phyloP scores from a whole-genome alignment of 108 stramenopile species.

The Stephanodiscus minutulus region DNA sequence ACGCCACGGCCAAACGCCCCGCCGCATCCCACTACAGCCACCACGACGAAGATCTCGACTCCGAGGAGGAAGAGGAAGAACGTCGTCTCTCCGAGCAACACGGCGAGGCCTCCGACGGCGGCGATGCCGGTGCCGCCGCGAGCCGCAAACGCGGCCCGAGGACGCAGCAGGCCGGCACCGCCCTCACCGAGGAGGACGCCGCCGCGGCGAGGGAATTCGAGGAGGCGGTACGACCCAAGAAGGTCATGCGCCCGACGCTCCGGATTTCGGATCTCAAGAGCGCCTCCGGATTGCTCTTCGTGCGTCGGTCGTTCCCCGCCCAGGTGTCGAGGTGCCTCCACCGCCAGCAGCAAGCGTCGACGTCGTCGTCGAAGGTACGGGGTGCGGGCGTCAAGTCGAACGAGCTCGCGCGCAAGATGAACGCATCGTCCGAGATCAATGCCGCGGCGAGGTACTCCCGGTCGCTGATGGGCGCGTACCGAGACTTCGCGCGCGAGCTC shows the following conservation, averaged over 20 bases:
- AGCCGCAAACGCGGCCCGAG: slow-evolving; percentile 30
- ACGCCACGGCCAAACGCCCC: background rate
- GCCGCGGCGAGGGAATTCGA: slow-evolving; percentile 45
- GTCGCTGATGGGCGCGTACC: slow-evolving; percentile 55
- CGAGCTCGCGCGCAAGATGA: slow-evolving; percentile 29
- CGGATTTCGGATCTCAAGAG: slow-evolving; percentile 49
- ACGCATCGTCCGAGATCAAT: slow-evolving; percentile 26
- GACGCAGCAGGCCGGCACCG: slow-evolving; percentile 25
- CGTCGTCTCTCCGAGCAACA: slow-evolving; percentile 55
- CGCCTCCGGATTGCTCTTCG: slow-evolving; percentile 43
- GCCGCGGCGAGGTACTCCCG: slow-evolving; percentile 51
- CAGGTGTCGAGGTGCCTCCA: slow-evolving; percentile 22
- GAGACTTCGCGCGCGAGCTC: slow-evolving; percentile 52
- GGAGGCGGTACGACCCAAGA: slow-evolving; percentile 31
- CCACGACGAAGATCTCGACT: slow-evolving; percentile 33
- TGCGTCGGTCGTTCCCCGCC: slow-evolving; percentile 42
- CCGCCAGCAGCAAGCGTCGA: background rate
- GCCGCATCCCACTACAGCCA: slow-evolving; percentile 19
- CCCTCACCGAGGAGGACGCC: slow-evolving; percentile 59
- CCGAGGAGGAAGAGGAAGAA: slow-evolving; percentile 72
- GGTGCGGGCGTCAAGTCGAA: slow-evolving; percentile 21
- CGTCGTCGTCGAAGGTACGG: background rate
- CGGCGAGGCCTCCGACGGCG: slow-evolving; percentile 58
- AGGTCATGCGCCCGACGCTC: slow-evolving; percentile 51
- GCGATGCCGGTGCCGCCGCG: slow-evolving; percentile 10